A percentile compares a stretch with the other conserved stretches of the same genome.
Evolutionary conservation across 805 yeast genomes (phyloP).

Genomic region (Suhomyces kilbournensis): DNA sequence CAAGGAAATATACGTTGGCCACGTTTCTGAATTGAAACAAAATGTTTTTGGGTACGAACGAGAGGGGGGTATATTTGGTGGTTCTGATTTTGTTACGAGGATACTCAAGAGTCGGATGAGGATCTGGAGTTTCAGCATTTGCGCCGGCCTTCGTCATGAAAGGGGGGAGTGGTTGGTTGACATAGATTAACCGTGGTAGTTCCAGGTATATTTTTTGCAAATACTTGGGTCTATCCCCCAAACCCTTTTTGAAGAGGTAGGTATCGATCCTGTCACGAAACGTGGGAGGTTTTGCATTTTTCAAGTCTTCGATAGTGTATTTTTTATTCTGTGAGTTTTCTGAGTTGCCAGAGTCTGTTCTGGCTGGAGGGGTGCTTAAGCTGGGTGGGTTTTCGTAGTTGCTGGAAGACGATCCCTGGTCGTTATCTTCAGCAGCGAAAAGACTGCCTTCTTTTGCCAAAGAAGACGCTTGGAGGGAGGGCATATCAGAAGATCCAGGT

Average conservation of each 20-base stretch:
- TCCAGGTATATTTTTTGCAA: conserved; percentile 34
- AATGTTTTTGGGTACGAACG: conserved; percentile 56
- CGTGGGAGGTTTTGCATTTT: conserved; percentile 11
- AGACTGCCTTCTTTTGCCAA: not conserved
- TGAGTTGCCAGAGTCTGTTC: conserved; percentile 1
- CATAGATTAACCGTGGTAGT: conserved; percentile 46
- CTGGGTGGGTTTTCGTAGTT: conserved; percentile 7
- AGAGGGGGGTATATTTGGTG: conserved; percentile 58
- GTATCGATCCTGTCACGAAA: conserved; percentile 9
- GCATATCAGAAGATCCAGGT: not conserved
- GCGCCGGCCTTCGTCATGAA: conserved; percentile 25
- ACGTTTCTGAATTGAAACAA: conserved; percentile 54
- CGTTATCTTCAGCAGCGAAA: not conserved
- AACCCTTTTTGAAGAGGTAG: conserved; percentile 15
- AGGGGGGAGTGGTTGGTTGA: conserved; percentile 49
- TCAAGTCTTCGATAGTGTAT: conserved; percentile 10
- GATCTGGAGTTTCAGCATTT: not conserved
- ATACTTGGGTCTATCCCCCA: conserved; percentile 31
- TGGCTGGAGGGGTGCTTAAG: conserved; percentile 7
- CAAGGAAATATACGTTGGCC: conserved; percentile 58
- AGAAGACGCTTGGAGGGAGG: not conserved
- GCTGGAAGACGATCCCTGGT: conserved; percentile 3
- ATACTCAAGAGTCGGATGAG: conserved; percentile 33
- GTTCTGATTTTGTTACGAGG: conserved; percentile 61
- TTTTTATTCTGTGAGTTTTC: not conserved